Evolutionary conservation across 2,329 filamentous ascomycete species (phyloP), one percentile per base, ranked within the genome.

Genomic region (Pyricularia sp.): DNA sequence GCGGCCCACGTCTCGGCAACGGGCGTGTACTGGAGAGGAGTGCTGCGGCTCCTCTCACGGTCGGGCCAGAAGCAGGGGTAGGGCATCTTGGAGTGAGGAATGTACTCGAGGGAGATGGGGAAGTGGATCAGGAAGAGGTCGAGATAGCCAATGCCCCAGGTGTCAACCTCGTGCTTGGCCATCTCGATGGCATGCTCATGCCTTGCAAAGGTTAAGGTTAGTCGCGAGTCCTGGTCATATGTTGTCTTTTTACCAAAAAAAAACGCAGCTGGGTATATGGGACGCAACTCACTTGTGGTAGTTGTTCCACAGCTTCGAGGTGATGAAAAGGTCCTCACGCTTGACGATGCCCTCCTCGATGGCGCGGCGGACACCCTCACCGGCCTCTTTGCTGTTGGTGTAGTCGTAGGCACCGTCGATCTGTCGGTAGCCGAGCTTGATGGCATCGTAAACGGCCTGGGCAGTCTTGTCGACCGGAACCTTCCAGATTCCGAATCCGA

Each of bases 331-430:
- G 65, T 89, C 79, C 59, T 84, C 77, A 61, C 87, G 81, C 66
- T 87, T 85, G 12, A 90, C 80, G 61, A 87, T 81, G 35, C 83
- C 83, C 67, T 86, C 79, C 8, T 72, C 71, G 69, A 83, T 82
- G 61, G 81, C 81, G 57, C 75, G 81, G 69, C 79, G 82, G 71
- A 90, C 84, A 24, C 84, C 88, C 68, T 80, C 76, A 13, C 86
- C 88, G 0, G 88, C 86, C 64, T 87, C 85, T 65, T 79, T 80
- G 73, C 89, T 87, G 66, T 88, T 90, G 65, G 80, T 78, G 71
- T 88, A 88, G 72, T 81, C 79, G 72, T 79, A 82, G 4, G 81
- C 81, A 66, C 78, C 76, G 69, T 83, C 81, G 66, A 83, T 81
- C 67, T 80, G 76, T 40, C 81, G 75, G 72, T 83, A 83, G 19